Base-by-base conservation (phyloP, 2,329 filamentous ascomycete species). In the Colletotrichum shisoi region DNA sequence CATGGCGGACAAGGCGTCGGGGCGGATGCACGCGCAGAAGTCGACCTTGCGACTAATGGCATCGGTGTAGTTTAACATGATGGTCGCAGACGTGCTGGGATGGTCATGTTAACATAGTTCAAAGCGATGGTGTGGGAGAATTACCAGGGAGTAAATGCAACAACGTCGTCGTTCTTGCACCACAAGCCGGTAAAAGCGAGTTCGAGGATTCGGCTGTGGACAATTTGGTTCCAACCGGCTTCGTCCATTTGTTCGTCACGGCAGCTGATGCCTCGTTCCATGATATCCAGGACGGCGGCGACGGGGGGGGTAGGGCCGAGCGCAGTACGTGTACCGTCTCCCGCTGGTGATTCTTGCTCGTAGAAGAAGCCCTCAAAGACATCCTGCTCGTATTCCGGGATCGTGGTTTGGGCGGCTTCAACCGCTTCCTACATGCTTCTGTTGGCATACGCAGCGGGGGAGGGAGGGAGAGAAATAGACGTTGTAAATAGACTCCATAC, bases 271-370 rank as follows among this genome's bases (percentile, higher is more conserved):
- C 44, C 57, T 13, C 27, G 21, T 15, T 49, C 31, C 27, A 59
- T 24, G 17, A 59, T 49, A 34, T 48, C 27, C 1, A 49, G 44
- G n/a, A 59, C 57, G 11, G 17, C 44, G 19, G 27, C 31, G n/a
- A 59, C 44, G 1, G 57, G 51, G 12, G 57, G 57, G 3, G 57
- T 49, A 9, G 57, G 57, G n/a, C 57, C 57, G n/a, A 59, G 57
- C 5, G 21, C 24, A 5, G 40, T 37, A 9, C 54, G 54, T 9
- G 24, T 2, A n/a, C 51, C 51, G 13, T 52, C 24, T 37, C 24
- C 39, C 24, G 21, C 21, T 7, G 15, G 24, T 11, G 34, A 9
- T 6, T 19, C 15, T 19, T 57, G 11, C 54, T 57, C 54, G 24
- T 57, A 57, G 54, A 57, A 39, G 17, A 39, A 57, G 15, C 15